These are phyloP conservation scores for Neonectria coccinea DNA, from an alignment of 2,329 filamentous ascomycete species.

Conservation along the genomic window DNA sequence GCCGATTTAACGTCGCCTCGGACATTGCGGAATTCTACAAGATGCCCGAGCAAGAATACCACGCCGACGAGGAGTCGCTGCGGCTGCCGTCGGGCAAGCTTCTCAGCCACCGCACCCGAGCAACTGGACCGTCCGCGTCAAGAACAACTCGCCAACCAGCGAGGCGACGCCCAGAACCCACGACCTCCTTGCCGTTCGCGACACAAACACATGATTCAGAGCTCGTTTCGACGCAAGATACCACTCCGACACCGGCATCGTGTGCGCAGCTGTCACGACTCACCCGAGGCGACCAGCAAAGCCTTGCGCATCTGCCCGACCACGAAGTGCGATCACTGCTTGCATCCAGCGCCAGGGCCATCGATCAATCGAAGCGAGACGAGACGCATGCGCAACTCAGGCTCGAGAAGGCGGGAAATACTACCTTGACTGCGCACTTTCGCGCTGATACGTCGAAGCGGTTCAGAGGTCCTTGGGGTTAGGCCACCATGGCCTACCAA, in stretches of 20 bases:
- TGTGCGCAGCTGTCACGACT: background rate
- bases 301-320: background rate
- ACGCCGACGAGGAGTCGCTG: conserved; percentile 18
- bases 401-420: conserved; percentile 1
- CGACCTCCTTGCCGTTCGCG: background rate
- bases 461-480: background rate
- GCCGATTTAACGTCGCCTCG: conserved; percentile 55
- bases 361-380: background rate
- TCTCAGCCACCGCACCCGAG: conserved; percentile 30
- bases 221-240: background rate
- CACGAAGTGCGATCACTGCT: background rate
- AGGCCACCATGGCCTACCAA: background rate
- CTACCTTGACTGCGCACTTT: background rate
- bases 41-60: background rate
- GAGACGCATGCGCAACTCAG: background rate
- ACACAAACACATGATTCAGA: background rate
- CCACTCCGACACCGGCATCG: background rate
- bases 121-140: background rate
- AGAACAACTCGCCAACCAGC: background rate
- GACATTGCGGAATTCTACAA: conserved; percentile 59
- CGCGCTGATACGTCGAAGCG: background rate
- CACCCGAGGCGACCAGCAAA: background rate
- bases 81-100: conserved; percentile 37
- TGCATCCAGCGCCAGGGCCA: background rate
- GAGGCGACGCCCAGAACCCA: background rate